These are phyloP conservation scores for Penicillium sp. DNA, from an alignment of 2,329 filamentous ascomycete genomes.

Conservation along the genomic window DNA sequence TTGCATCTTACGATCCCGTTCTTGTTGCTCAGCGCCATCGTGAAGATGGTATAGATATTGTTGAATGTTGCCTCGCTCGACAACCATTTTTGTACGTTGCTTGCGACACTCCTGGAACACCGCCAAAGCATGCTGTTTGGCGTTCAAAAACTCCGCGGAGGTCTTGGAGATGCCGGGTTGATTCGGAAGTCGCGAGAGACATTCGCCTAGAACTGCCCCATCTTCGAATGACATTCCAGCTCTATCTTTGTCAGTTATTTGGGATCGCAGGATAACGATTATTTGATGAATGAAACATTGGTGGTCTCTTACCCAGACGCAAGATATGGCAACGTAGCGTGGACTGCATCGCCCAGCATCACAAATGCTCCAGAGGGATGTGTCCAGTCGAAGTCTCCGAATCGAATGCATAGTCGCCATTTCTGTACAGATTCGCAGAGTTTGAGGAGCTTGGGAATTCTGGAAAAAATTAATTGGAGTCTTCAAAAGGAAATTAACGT, in stretches of 20 bases:
- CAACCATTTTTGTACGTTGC: conserved; percentile 61
- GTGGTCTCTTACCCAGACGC: conserved; percentile 43
- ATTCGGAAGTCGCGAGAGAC: conserved; percentile 51
- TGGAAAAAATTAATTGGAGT: conserved; percentile 2
- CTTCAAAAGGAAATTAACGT: rapidly evolving
- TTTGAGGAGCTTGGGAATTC: conserved; percentile 57
- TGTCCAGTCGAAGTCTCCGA: conserved; percentile 59
- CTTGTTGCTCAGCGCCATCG: conserved; percentile 59
- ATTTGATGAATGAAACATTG: neutral
- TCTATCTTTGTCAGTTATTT: conserved; percentile 31
- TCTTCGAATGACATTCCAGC: conserved; percentile 66
- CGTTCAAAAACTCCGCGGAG: conserved; percentile 28
- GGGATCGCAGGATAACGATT: neutral
- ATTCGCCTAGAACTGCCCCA: conserved; percentile 59
- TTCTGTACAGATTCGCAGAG: conserved; percentile 63
- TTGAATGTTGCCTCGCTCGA: conserved; percentile 61
- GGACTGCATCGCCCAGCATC: conserved; percentile 65
- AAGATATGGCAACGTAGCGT: conserved; percentile 66
- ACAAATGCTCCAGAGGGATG: conserved; percentile 59
- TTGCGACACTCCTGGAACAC: conserved; percentile 61
- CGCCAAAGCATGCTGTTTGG: conserved; percentile 38
- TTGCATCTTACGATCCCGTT: conserved; percentile 53
- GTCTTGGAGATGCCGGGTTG: conserved; percentile 32
- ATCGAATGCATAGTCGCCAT: conserved; percentile 62
- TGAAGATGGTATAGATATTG: conserved; percentile 64